Base-by-base conservation (phyloP, 106 monocot species). In the Acorus gramineus region DNA sequence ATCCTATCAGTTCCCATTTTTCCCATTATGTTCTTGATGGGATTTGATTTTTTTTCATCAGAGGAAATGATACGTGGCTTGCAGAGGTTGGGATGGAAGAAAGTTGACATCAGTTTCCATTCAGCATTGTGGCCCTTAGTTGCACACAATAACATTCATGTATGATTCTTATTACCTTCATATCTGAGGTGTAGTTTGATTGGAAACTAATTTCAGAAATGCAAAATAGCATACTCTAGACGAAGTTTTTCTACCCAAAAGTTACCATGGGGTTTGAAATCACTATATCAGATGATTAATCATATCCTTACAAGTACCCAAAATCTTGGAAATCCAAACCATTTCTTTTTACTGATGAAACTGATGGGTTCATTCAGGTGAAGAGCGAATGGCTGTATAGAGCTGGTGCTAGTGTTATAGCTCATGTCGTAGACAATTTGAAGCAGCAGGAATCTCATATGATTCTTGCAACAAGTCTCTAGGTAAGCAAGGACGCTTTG, bases 101-200 rank as follows among this genome's bases (percentile, higher is more conserved):
- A 99, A 63, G 92, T 99, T 49, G 98, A 99, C 56, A 89, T 99
- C 64, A 99, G 85, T 59, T 98, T 99, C 63, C 98, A 92, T 63
- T 75, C 88, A 7, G 65, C 92, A 47, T 69, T 71, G 12, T 99
- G 88, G 89, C 88, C 92, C 11, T 99, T 92, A 74, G 86, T 84
- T 52, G 92, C 98, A 63, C 98, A 99, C 50, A 89, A 99, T 46
- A 88, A 86, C 67, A 89, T 99, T n/a, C 85, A 99, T 74, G 88
- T 92, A 92, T 62, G 79, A 8, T 65, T 58, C 7, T n/a, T 61
- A 49, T 28, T 1, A 8, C 47, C 42, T 5, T 42, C 12, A 5
- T 3, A 60, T 50, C 62, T 60, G 42, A 28, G 28, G 28, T 28
- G 28, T 28, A 28, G 28, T 28, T 28, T 28, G 28, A 28, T 28